Percentiles rank a stretch among this genome's conserved stretches.
Evolutionary conservation across 83 land plant genomes (phyloP).

Genomic region (Picea abies): DNA sequence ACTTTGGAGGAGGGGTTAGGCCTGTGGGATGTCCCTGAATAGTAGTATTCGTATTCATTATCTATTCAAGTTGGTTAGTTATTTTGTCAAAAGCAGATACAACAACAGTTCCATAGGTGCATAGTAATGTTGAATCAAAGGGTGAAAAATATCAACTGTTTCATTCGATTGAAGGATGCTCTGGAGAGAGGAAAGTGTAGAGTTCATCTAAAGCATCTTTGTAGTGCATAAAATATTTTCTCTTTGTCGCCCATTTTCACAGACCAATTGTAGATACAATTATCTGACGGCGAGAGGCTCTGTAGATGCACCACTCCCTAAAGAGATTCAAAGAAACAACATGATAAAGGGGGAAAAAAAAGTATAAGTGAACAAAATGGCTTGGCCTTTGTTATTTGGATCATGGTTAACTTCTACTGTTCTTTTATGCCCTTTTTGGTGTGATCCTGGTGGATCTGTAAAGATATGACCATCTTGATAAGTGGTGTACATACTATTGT

Average conservation of each 20-base stretch:
- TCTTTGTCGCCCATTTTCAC: not conserved
- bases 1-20: not conserved
- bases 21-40: not conserved
- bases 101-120: not conserved
- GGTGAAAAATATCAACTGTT: not conserved
- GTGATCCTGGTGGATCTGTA: not conserved
- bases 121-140: not conserved
- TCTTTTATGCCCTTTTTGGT: not conserved
- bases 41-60: not conserved
- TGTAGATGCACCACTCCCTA: not conserved
- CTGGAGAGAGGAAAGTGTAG: not conserved
- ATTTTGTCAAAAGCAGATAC: not conserved
- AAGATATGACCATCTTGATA: not conserved
- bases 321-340: not conserved
- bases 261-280: not conserved
- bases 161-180: not conserved
- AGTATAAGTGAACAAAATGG: not conserved
- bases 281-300: not conserved
- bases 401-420: not conserved
- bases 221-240: not conserved
- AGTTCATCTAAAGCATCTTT: not conserved
- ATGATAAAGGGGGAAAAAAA: not conserved
- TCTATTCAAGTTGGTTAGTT: not conserved
- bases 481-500: not conserved
- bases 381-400: not conserved